phyloP scores from a whole-genome alignment of 2,329 filamentous ascomycete species.

The Sarocladiaceae sp. region DNA sequence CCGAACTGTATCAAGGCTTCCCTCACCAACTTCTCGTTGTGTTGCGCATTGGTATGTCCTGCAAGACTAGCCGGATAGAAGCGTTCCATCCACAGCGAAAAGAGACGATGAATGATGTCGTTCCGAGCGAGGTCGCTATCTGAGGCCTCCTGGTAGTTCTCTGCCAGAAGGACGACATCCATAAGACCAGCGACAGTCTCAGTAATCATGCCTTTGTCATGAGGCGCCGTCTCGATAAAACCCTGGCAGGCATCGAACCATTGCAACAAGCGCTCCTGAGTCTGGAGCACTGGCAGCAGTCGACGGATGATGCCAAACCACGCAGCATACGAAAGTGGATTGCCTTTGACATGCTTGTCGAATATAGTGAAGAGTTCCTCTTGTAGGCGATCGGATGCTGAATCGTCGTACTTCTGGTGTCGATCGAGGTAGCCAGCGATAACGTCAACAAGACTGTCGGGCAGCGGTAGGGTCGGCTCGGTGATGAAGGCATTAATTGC shows the following conservation, averaged over 20 bases:
- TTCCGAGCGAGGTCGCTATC: conserved; percentile 34
- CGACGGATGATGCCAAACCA: conserved; percentile 66
- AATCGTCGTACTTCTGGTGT: conserved; percentile 63
- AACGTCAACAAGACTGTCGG: conserved; percentile 57
- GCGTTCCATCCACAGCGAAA: conserved; percentile 54
- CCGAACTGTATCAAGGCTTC: conserved; percentile 57
- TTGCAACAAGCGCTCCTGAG: conserved; percentile 57
- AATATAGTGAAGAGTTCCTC: conserved; percentile 68
- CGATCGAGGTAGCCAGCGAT: conserved; percentile 66
- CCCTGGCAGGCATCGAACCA: conserved; percentile 62
- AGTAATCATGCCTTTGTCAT: conserved; percentile 59
- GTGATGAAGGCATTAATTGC: conserved; percentile 46
- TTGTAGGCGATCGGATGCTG: conserved; percentile 65
- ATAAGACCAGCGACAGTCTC: conserved; percentile 63
- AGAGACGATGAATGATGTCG: conserved; percentile 52
- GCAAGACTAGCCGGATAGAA: conserved; percentile 31
- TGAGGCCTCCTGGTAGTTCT: conserved; percentile 44
- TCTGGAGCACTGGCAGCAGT: conserved; percentile 60
- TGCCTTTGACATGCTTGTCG: conserved; percentile 56
- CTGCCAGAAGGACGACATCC: conserved; percentile 59
- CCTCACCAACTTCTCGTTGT: conserved; percentile 46
- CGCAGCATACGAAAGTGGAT: conserved; percentile 53
- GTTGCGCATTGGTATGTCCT: conserved; percentile 31
- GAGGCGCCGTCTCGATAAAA: conserved; percentile 39
- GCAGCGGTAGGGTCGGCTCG: conserved; percentile 56